Percentiles rank a stretch among this genome's conserved stretches.
phyloP scores from a whole-genome alignment of 2,329 filamentous ascomycete species.

The Emericellopsis cladophorae region DNA sequence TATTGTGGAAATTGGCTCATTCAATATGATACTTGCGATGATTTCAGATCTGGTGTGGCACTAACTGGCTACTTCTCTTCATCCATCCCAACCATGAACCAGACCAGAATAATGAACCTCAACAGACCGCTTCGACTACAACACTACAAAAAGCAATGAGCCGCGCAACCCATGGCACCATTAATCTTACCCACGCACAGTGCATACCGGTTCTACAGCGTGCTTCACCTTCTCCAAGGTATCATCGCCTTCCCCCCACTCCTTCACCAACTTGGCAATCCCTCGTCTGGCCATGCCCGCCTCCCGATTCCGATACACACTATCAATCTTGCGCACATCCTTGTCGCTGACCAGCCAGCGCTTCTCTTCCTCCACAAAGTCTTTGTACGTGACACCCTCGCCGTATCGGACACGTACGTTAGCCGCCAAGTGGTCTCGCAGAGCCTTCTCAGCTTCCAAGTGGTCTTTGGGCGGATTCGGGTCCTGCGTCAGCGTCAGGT shows the following conservation, averaged over 20 bases:
- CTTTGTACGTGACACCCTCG: constrained; percentile 12
- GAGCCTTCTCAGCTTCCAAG: constrained; percentile 13
- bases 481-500: constrained; percentile 6
- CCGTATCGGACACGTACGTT: constrained; percentile 19
- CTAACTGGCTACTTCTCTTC: too few relatives aligned
- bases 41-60: too few relatives aligned
- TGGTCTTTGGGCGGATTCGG: constrained; percentile 4
- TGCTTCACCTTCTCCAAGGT: constrained; percentile 22
- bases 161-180: too few relatives aligned
- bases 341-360: constrained; percentile 26
- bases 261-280: constrained; percentile 20
- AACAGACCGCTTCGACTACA: too few relatives aligned
- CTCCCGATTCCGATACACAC: constrained; percentile 28
- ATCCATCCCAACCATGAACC: too few relatives aligned
- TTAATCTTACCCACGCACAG: constrained; percentile 6
- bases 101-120: too few relatives aligned
- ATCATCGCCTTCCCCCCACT: constrained; percentile 26
- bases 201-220: constrained; percentile 14
- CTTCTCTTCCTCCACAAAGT: constrained; percentile 21
- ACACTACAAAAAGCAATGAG: too few relatives aligned
- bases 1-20: too few relatives aligned
- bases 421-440: constrained; percentile 15
- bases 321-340: constrained; percentile 28
- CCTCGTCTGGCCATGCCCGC: constrained; percentile 20
- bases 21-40: too few relatives aligned